Base-by-base conservation (phyloP, 1,284 basidiomycete genomes). In the Filobasidium uniguttulatum region DNA sequence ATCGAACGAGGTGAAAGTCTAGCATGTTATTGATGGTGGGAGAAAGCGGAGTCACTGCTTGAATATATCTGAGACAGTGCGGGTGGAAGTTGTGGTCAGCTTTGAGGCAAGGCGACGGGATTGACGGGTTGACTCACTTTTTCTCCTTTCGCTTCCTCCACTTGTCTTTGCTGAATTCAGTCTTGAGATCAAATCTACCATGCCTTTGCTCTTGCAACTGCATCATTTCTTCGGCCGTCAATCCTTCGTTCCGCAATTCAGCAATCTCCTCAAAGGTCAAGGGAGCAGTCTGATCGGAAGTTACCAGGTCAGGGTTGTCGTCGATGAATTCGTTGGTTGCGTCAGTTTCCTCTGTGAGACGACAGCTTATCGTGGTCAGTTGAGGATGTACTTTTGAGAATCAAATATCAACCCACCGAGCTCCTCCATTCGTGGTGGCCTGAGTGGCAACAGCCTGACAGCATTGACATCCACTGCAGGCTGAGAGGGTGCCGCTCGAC, bases 91-190 rank as follows among this genome's bases (percentile, higher is more conserved):
- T 8, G 9, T 10, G 19, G 8, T 22, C 5, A 30, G 30, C 25
- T 35, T 10, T 9, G 37, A 4, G 30, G 14, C 15, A 15, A 30
- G 9, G 23, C n/a, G 12, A 10, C 23, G 12, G 7, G 19, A 30
- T 23, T 10, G n/a, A 41, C 49, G 19, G 8, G 22, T 8, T 29
- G n/a, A 15, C 12, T 57, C 62, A 90, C 89, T 96, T 96, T 56
- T 85, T 87, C 69, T 91, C 86, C 67, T 96, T 96, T 41, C 87
- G 75, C 66, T 89, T 90, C 63, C 80, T 83, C 70, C 94, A 96
- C 65, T 96, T 96, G 62, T 94, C 90, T 68, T 96, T 94, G 67
- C 85, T 89, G 65, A 89, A 94, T 67, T 91, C 91, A 1, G 89
- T 94, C 71, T 96, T 96, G 48, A 93, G 72, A 7, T 80, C 79